Conservation (phyloP, 2,329 filamentous ascomycete species). For the Fusarium equiseti region DNA sequence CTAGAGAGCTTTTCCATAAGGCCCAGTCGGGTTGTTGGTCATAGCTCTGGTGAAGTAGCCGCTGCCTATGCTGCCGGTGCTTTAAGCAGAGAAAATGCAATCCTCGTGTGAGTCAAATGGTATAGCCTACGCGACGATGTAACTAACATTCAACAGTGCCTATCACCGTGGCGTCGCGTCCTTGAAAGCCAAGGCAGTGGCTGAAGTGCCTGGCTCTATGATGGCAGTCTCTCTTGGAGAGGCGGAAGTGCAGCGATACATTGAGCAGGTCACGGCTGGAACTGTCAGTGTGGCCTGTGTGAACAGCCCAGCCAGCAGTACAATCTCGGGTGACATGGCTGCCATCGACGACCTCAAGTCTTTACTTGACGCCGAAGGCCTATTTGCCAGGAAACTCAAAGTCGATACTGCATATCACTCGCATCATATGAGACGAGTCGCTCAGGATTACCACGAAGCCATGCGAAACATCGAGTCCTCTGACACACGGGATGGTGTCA, state of each 20-base stretch:
- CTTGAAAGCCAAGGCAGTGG: neutral
- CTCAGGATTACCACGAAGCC: neutral
- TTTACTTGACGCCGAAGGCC: neutral
- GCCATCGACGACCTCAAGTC: slow-evolving; percentile 6
- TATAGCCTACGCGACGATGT: accelerated
- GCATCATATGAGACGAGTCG: slow-evolving; percentile 3
- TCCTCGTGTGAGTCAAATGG: slow-evolving; percentile 1
- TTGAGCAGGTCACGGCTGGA: neutral
- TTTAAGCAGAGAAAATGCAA: neutral
- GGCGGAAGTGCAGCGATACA: slow-evolving; percentile 1
- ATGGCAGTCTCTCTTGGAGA: slow-evolving; percentile 11
- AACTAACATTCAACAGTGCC: neutral
- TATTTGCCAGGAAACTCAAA: slow-evolving; percentile 7
- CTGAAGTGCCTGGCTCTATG: slow-evolving; percentile 2
- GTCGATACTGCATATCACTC: slow-evolving; percentile 16
- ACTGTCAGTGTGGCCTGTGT: slow-evolving; percentile 6
- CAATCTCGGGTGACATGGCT: neutral
- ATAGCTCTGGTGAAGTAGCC: slow-evolving; percentile 13
- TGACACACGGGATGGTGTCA: neutral
- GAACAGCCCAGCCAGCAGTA: slow-evolving; percentile 4
- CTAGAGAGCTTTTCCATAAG: neutral
- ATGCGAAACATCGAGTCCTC: neutral
- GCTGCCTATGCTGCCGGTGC: slow-evolving; percentile 10
- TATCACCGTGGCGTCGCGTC: slow-evolving; percentile 9
- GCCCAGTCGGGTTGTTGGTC: neutral